Evolutionary conservation across 176 grass and related monocot species (phyloP).

Genomic region (Oryza meyeriana): DNA sequence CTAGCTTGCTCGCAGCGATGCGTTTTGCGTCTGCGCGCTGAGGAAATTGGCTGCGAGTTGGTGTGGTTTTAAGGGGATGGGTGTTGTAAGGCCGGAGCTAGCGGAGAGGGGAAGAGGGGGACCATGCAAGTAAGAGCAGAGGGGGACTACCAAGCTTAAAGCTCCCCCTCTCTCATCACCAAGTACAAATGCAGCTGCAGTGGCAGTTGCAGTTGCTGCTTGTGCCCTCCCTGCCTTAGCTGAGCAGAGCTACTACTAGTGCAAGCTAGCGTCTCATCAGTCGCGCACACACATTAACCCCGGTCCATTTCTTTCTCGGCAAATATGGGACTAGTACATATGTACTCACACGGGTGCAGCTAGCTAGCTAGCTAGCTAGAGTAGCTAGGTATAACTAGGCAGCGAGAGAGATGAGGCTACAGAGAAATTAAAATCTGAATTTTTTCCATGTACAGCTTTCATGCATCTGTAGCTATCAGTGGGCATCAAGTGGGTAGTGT

Average conservation of each 20-base stretch:
- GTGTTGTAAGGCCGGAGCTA: constrained; percentile 10
- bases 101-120: constrained; percentile 2
- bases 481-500: constrained; percentile 49
- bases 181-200: constrained; percentile 58
- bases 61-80: constrained; percentile 55
- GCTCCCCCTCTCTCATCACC: constrained; percentile 27
- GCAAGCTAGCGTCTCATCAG: constrained; percentile 22
- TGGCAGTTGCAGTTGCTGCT: constrained; percentile 45
- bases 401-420: background rate
- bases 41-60: constrained; percentile 50
- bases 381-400: background rate
- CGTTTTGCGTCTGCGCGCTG: background rate
- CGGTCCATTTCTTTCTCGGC: constrained; percentile 15
- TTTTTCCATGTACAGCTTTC: constrained; percentile 1
- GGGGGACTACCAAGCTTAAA: constrained; percentile 41
- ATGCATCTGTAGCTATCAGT: constrained; percentile 51
- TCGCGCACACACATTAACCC: background rate
- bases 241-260: background rate
- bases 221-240: constrained; percentile 35
- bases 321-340: constrained; percentile 25
- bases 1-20: background rate
- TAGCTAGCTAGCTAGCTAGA: background rate
- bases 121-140: constrained; percentile 32
- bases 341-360: background rate
- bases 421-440: background rate